These are phyloP conservation scores for Xylariaceae sp. DNA, from an alignment of 2,329 filamentous ascomycete genomes.

Conservation along the genomic window DNA sequence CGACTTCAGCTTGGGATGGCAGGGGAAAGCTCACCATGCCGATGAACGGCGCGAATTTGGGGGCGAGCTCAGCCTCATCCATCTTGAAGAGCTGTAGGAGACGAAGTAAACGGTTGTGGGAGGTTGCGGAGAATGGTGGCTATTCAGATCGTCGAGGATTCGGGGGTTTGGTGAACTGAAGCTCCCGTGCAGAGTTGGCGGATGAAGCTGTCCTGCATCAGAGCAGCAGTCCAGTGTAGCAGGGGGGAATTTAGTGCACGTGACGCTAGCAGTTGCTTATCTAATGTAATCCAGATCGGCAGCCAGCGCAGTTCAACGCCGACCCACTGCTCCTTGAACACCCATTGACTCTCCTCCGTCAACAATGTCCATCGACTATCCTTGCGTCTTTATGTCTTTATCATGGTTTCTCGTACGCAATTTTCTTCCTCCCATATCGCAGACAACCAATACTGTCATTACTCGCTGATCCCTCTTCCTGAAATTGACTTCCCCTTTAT, in stretches of 20 bases:
- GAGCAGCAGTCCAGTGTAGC: neutral
- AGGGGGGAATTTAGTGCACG: neutral
- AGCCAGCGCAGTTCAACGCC: too few species aligned
- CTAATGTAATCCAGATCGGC: neutral
- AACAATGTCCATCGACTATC: too few species aligned
- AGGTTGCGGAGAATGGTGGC: slow-evolving; percentile 3
- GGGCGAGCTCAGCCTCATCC: slow-evolving; percentile 58
- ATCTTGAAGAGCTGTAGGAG: slow-evolving; percentile 32
- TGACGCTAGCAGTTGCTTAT: neutral
- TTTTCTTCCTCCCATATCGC: too few species aligned
- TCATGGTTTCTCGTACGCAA: too few species aligned
- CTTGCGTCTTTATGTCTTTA: too few species aligned
- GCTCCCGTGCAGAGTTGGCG: slow-evolving; percentile 1
- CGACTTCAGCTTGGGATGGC: neutral
- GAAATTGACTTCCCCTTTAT: too few species aligned
- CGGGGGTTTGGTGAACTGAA: neutral
- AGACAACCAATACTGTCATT: too few species aligned
- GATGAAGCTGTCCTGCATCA: slow-evolving; percentile 1
- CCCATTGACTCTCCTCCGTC: too few species aligned
- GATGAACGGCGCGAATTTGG: slow-evolving; percentile 83
- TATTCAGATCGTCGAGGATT: neutral
- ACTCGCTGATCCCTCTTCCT: too few species aligned
- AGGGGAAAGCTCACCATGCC: slow-evolving; percentile 65
- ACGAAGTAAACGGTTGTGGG: neutral
- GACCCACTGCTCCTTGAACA: too few species aligned